A percentile compares a stretch with the other conserved stretches of the same genome.
Conservation (phyloP, 495 filamentous ascomycete species). For the Podospora anserina region DNA sequence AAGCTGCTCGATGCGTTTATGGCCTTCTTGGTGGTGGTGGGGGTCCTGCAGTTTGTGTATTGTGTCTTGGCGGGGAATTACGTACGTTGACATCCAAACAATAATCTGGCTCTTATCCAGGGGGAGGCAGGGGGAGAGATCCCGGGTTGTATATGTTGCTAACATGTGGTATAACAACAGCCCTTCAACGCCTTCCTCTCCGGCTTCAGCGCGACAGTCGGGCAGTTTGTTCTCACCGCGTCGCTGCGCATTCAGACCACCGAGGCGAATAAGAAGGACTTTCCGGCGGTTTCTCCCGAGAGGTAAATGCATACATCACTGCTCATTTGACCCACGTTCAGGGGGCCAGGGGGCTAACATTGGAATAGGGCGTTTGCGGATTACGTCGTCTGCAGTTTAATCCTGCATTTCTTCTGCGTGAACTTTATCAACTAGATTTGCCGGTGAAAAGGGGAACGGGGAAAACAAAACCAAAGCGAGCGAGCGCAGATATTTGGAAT, state of each 20-base stretch:
- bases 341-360: background rate
- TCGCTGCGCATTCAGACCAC: conserved; percentile 90
- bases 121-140: too few species aligned
- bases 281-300: conserved; percentile 65
- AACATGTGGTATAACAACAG: conserved; percentile 41
- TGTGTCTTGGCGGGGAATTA: conserved; percentile 92
- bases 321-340: too few species aligned
- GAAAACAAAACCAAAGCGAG: background rate
- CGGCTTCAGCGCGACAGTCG: conserved; percentile 91
- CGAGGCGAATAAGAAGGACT: conserved; percentile 67
- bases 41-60: conserved; percentile 88
- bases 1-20: conserved; percentile 92
- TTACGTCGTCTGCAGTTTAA: conserved; percentile 88
- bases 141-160: background rate
- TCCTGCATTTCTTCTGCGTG: conserved; percentile 98
- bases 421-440: conserved; percentile 91
- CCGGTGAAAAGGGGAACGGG: background rate
- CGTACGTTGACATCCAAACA: conserved; percentile 53
- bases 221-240: conserved; percentile 91
- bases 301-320: conserved; percentile 45
- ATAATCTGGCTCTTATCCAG: background rate
- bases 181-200: conserved; percentile 98
- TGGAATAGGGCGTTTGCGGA: conserved; percentile 83
- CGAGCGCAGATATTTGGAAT: background rate
- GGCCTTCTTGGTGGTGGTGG: conserved; percentile 81